Conservation (phyloP, 352 stramenopile genomes). For the Phytophthora sojae region DNA sequence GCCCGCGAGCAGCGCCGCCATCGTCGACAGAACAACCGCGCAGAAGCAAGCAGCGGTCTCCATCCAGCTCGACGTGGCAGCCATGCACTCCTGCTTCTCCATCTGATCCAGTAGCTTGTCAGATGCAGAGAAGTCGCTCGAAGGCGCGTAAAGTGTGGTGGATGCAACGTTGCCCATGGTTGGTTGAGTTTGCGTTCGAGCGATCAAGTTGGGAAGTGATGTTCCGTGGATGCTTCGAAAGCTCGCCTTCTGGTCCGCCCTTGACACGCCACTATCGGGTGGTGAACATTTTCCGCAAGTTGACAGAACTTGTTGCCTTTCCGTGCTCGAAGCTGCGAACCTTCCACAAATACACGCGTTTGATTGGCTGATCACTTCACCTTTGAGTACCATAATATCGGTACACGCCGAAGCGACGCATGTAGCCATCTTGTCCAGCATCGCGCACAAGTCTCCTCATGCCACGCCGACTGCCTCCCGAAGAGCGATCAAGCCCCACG, state of each 20-base stretch:
- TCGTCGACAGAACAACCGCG: conserved; percentile 19
- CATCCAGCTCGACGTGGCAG: conserved; percentile 7
- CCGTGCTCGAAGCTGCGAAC: conserved; percentile 24
- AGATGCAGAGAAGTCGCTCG: conserved; percentile 20
- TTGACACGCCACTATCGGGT: background rate
- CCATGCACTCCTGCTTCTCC: conserved; percentile 31
- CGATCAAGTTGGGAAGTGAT: conserved; percentile 54
- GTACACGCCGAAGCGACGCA: conserved; percentile 32
- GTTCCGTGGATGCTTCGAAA: background rate
- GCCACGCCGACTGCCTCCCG: conserved; percentile 10
- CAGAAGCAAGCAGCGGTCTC: conserved; percentile 12
- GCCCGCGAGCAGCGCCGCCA: conserved; percentile 22
- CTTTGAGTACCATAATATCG: conserved; percentile 18
- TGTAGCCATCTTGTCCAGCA: conserved; percentile 26
- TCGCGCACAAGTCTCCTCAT: conserved; percentile 22
- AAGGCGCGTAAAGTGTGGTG: conserved; percentile 29
- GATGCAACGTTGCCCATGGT: conserved; percentile 63
- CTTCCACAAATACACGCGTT: conserved; percentile 22
- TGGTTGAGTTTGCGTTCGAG: conserved; percentile 7
- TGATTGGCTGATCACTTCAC: conserved; percentile 39
- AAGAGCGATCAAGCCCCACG: background rate
- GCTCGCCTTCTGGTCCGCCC: background rate
- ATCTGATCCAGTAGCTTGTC: conserved; percentile 32
- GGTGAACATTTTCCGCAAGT: conserved; percentile 24
- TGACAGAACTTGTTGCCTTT: conserved; percentile 29